Base-by-base conservation (phyloP, 768 basidiomycete species). In the Sarcodon sp. region DNA sequence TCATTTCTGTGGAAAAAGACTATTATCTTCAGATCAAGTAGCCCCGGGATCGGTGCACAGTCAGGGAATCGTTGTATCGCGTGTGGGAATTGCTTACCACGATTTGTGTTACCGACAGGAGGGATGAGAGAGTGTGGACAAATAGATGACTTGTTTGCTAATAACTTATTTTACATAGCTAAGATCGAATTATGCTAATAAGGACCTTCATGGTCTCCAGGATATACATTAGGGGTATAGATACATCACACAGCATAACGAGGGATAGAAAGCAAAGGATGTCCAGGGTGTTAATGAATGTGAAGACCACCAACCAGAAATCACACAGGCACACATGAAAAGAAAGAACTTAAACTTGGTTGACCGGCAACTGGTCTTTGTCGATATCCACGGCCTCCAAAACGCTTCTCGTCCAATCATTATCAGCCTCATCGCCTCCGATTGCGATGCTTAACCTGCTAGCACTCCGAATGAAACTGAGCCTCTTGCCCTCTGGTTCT, bases 1-100 rank as follows among this genome's bases (percentile, higher is more conserved):
- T 59, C 58, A 63, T 3, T 59, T 58, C 33, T 88, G 86, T 54
- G 71, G 71, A 45, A 66, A 73, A 51, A 60, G 71, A 16, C 55
- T 86, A 34, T 49, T 69, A 33, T 43, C 50, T 18, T 45, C 49
- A 32, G 35, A 21, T 48, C 18, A 50, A 53, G 39, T 41, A 13
- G 7, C 5, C 11, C 13, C 15, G 6, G 16, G 13, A 41, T 27
- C 3, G 4, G 27, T 41, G 21, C 21, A 27, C 21, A 27, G 21
- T 27, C 21, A 27, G 21, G 39, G 39, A 13, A 16, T 41, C 39
- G 27, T 16, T 15, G 16, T 41, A 9, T 41, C 39, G 7, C 39
- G 15, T 13, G 13, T 8, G 8, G 39, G 39, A 8, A 27, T 13
- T 15, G 39, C 13, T 41, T 41, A 41, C 27, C 39, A 41, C 39